Percentiles rank a stretch among this genome's conserved stretches.
These are phyloP conservation scores for Chenopodium quinoa DNA, from an alignment of 148 eudicot species.

Conservation along the genomic window DNA sequence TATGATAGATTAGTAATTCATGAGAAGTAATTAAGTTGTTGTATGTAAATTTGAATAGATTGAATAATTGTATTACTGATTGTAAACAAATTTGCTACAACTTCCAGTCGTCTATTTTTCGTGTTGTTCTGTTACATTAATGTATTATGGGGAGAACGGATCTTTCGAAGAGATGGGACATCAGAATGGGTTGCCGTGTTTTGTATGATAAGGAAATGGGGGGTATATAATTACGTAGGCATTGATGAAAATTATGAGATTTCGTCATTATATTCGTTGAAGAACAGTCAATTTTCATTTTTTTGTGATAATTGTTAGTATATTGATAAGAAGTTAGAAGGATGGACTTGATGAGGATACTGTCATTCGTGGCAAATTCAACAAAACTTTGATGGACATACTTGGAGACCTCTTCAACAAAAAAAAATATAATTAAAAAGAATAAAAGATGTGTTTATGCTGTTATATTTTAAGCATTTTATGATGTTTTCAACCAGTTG, in stretches of 20 bases:
- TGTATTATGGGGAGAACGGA: not conserved
- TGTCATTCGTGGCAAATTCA: conserved; percentile 6
- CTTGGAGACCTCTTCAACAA: not conserved
- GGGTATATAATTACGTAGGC: not conserved
- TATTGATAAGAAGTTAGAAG: not conserved
- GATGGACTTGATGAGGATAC: not conserved
- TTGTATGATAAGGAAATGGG: not conserved
- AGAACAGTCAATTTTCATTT: conserved; percentile 16
- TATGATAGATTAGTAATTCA: too few species aligned
- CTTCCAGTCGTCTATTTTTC: too few species aligned
- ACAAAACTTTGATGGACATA: not conserved
- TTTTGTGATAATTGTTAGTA: not conserved
- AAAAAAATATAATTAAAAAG: not conserved
- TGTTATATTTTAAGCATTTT: not conserved
- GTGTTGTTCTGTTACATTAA: too few species aligned
- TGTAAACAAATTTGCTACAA: too few species aligned
- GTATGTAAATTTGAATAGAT: not conserved
- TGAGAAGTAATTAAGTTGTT: not conserved
- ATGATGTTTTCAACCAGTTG: conserved; percentile 9
- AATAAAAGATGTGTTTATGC: not conserved
- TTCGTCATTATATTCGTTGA: conserved; percentile 6
- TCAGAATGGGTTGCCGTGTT: not conserved
- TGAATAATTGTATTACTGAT: not conserved
- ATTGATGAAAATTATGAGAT: not conserved
- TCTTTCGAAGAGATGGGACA: not conserved